Conservation (phyloP, 129 eudicot genomes). For the Tagetes patula region DNA sequence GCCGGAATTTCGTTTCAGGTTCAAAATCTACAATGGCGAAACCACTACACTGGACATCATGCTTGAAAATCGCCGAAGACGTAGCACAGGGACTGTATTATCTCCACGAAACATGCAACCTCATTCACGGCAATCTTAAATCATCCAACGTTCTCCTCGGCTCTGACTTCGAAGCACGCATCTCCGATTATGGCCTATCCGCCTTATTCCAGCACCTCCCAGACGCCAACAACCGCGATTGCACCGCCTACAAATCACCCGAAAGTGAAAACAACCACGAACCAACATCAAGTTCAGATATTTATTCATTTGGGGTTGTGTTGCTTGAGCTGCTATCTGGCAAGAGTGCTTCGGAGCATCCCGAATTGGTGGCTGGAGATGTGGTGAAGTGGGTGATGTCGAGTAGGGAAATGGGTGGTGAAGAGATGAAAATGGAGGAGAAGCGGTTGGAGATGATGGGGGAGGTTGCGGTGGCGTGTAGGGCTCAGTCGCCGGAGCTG, state of each 20-base stretch:
- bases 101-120: constrained; percentile 85
- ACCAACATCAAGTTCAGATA: constrained; percentile 62
- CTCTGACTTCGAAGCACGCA: constrained; percentile 81
- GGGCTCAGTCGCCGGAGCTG: constrained; percentile 64
- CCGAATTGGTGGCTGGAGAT: constrained; percentile 46
- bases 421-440: constrained; percentile 41
- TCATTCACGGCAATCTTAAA: constrained; percentile 84
- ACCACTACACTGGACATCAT: constrained; percentile 93
- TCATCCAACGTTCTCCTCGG: constrained; percentile 85
- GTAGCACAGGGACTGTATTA: constrained; percentile 79
- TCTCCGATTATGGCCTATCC: constrained; percentile 68
- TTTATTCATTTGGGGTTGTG: constrained; percentile 77
- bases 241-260: constrained; percentile 54
- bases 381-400: constrained; percentile 68
- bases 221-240: constrained; percentile 23
- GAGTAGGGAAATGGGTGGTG: constrained; percentile 53
- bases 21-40: constrained; percentile 69
- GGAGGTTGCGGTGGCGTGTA: constrained; percentile 80
- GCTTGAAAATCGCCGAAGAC: constrained; percentile 88
- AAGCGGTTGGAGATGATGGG: constrained; percentile 67
- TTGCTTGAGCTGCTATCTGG: constrained; percentile 74
- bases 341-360: constrained; percentile 59
- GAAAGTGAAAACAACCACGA: constrained; percentile 44
- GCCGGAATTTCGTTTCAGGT: constrained; percentile 34
- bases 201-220: constrained; percentile 35